Conservation (phyloP, 176 grass and related monocot genomes). For the Elymus sibiricus region DNA sequence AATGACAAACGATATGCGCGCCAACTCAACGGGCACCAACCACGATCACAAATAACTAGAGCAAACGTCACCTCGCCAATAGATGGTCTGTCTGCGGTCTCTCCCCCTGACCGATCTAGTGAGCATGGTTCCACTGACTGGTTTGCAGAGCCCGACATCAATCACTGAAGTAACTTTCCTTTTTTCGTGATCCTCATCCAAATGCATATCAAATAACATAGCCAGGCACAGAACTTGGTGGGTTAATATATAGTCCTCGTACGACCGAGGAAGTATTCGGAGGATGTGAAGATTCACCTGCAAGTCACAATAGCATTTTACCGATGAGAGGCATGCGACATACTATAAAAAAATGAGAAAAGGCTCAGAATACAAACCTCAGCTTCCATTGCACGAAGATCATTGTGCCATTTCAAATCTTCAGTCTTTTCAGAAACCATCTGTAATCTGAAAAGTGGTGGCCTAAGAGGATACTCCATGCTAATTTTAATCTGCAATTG, state of each 20-base stretch:
- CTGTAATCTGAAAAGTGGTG: slow-evolving; percentile 64
- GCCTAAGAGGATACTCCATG: slow-evolving; percentile 91
- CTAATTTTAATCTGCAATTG: slow-evolving; percentile 74
- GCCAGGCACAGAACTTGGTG: slow-evolving; percentile 81
- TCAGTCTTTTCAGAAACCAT: slow-evolving; percentile 39
- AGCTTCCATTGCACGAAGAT: slow-evolving; percentile 86
- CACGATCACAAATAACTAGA: slow-evolving; percentile 33
- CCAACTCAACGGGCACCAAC: background rate
- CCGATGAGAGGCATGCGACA: background rate
- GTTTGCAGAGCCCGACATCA: slow-evolving; percentile 77
- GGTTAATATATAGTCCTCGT: slow-evolving; percentile 64
- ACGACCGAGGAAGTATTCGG: slow-evolving; percentile 28
- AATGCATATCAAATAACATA: slow-evolving; percentile 92
- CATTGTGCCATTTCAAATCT: slow-evolving; percentile 71
- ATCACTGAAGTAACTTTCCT: slow-evolving; percentile 82
- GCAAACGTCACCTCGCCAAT: slow-evolving; percentile 57
- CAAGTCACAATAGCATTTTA: background rate
- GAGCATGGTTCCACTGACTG: slow-evolving; percentile 71
- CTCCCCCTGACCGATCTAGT: slow-evolving; percentile 89
- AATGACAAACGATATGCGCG: background rate
- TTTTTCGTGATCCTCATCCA: slow-evolving; percentile 52
- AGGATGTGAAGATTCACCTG: slow-evolving; percentile 94
- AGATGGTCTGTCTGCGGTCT: slow-evolving; percentile 79
- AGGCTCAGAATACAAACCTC: slow-evolving; percentile 58
- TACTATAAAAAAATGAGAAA: background rate